Conservation (phyloP, 768 basidiomycete genomes). For the Suillus luteus region DNA sequence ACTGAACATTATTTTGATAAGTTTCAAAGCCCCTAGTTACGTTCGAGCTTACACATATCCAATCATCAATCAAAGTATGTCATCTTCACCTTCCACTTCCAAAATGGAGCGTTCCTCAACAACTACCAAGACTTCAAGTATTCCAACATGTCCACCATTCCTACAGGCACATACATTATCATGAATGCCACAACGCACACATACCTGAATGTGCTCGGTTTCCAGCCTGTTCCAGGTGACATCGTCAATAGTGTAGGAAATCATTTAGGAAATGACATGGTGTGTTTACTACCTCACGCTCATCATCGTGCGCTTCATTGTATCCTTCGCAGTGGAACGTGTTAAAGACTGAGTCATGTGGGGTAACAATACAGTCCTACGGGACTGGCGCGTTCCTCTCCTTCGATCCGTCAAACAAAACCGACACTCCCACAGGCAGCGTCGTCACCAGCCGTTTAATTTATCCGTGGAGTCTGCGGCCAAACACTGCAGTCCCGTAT, state of each 20-base stretch:
- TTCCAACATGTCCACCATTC: constrained; percentile 2
- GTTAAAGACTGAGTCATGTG: constrained; percentile 7
- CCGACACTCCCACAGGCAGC: background rate
- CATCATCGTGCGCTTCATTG: background rate
- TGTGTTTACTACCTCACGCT: background rate
- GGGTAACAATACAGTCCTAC: constrained; percentile 11
- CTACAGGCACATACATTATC: constrained; percentile 14
- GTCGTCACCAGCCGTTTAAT: constrained; percentile 7
- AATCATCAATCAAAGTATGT: too few species aligned
- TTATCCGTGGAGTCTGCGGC: constrained; percentile 10
- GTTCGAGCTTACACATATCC: too few species aligned
- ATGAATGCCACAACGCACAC: constrained; percentile 18
- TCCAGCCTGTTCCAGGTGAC: constrained; percentile 6
- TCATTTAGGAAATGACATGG: constrained; percentile 15
- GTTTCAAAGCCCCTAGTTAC: too few species aligned
- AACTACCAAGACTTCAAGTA: background rate
- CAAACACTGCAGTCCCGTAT: background rate
- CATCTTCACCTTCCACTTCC: background rate
- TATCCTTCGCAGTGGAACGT: constrained; percentile 14
- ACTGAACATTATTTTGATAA: background rate
- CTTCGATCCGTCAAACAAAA: background rate
- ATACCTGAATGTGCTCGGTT: constrained; percentile 17
- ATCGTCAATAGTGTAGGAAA: constrained; percentile 18
- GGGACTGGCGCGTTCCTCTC: constrained; percentile 12
- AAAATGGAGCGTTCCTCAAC: too few species aligned